Conservation (phyloP, 108 stramenopile species). For the Stephanodiscus triporus region DNA sequence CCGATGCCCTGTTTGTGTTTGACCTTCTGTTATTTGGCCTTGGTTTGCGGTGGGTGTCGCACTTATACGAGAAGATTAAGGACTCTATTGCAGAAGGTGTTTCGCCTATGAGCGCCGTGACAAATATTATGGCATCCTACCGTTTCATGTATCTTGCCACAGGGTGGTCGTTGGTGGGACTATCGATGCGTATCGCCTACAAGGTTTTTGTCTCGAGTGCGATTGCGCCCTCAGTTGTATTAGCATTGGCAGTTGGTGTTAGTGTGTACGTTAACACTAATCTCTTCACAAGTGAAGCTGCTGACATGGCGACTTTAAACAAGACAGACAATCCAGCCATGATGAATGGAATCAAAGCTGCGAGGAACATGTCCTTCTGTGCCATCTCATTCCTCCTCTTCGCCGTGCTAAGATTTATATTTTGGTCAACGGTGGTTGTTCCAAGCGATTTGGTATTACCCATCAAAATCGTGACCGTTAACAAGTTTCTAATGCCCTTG, state of each 20-base stretch:
- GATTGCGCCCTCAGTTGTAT: conserved; percentile 1
- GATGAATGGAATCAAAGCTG: conserved; percentile 8
- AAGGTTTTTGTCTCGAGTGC: background rate
- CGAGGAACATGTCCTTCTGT: conserved; percentile 6
- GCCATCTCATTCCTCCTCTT: conserved; percentile 10
- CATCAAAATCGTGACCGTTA: background rate
- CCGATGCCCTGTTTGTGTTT: background rate
- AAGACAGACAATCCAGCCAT: background rate
- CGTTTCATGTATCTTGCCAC: conserved; percentile 9
- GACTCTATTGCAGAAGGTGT: background rate
- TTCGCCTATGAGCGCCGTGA: background rate
- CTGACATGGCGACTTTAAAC: background rate
- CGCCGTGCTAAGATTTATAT: conserved; percentile 6
- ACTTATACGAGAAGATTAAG: background rate
- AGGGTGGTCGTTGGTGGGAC: conserved; percentile 3
- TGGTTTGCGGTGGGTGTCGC: conserved; percentile 6
- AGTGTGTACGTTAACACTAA: conserved; percentile 1
- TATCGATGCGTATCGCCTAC: background rate
- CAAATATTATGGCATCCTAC: background rate
- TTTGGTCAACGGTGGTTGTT: conserved; percentile 1
- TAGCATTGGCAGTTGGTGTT: background rate
- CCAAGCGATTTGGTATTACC: conserved; percentile 1
- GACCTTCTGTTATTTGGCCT: background rate
- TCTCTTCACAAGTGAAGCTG: conserved; percentile 2
- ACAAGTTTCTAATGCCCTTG: conserved; percentile 2